Evolutionary conservation across 2,329 filamentous ascomycete genomes (phyloP), one percentile per base, ranked within the genome.

Genomic region (Alternaria infectoria): DNA sequence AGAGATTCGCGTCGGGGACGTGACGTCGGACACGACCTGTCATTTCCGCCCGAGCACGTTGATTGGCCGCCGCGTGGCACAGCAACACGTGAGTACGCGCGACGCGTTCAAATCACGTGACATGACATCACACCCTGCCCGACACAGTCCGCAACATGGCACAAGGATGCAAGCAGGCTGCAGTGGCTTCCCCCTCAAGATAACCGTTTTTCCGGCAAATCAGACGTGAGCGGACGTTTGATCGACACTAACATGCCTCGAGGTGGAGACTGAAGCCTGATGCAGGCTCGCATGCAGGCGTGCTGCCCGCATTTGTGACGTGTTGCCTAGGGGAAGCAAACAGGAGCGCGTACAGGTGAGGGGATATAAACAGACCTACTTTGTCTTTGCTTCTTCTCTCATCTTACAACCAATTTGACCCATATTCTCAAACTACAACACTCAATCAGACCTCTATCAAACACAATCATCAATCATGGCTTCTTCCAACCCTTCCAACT

Each of bases 401-500:
- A 43, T 28, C 12, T 4, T 19, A 21, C 43, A 17, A 15, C 17
- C 17, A 26, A 10, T 8, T 6, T 12, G 32, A 32, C 13, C 36
- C 6, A 26, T 23, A 40, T 13, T 30, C 51, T 46, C 51, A 65
- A 59, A 56, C 19, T 46, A 23, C 17, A 55, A 30, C 26, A 54
- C 32, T 26, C 52, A 46, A 57, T 47, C 13, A 54, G 52, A 61
- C 45, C 36, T 43, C 57, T 46, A 51, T 26, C 49, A 17, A 46
- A 26, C 30, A 64, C 13, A 11, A 52, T 45, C 70, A 64, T 44
- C 70, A 64, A 52, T 19, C 19, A 81, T 81, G 79, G 74, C 79
- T 40, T 77, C 75, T 63, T 77, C 79, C 68, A 86, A 86, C 77
- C 83, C 83, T 32, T 80, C 77, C 61, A 86, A 86, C 79, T 86